Percentiles rank a stretch among this genome's conserved stretches.
Evolutionary conservation across 495 filamentous ascomycete genomes (phyloP).

Genomic region (Chaetomium tenue): DNA sequence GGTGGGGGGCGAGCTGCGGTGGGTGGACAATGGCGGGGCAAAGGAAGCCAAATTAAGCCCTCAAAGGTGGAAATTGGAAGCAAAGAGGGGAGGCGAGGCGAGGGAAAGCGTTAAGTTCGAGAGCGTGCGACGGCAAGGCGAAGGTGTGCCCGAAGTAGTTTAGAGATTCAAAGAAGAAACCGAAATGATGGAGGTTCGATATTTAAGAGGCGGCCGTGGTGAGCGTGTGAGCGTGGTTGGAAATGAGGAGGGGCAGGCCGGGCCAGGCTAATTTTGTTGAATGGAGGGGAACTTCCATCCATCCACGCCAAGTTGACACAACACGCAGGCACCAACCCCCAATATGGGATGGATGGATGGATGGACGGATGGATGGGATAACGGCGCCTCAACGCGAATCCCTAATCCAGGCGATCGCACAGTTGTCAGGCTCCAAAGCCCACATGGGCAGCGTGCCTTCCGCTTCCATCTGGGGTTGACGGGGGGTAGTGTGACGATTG

Average conservation of each 20-base stretch:
- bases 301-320: neutral
- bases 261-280: slow-evolving; percentile 16
- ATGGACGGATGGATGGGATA: neutral
- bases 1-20: neutral
- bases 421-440: slow-evolving; percentile 27
- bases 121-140: neutral
- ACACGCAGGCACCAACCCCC: slow-evolving; percentile 6
- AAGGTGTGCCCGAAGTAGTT: neutral
- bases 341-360: neutral
- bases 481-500: slow-evolving; percentile 8
- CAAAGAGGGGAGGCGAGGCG: slow-evolving; percentile 4
- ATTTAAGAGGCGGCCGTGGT: neutral
- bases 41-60: slow-evolving; percentile 7
- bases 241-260: slow-evolving; percentile 24
- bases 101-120: too few species aligned
- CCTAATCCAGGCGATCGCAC: neutral
- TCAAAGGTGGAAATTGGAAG: slow-evolving; percentile 17
- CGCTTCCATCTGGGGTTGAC: neutral
- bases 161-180: neutral
- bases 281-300: neutral
- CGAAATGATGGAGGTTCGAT: neutral
- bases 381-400: neutral
- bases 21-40: slow-evolving; percentile 18
- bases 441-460: slow-evolving; percentile 1
- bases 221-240: neutral